Conservation (phyloP, 805 yeast genomes). For the Sugiyamaella valdiviana region DNA sequence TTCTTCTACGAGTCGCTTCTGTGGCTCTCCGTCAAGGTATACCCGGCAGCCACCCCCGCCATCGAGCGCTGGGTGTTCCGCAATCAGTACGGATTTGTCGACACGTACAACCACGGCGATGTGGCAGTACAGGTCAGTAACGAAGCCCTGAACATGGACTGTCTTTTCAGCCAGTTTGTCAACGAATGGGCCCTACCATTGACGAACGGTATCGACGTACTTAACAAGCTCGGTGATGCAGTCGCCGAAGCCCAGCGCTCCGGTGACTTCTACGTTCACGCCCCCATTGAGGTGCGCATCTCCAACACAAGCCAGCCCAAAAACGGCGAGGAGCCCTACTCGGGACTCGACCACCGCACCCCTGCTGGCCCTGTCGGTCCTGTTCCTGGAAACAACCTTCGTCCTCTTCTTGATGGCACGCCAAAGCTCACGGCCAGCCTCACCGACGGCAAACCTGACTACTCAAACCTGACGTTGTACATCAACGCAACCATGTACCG, state of each 20-base stretch:
- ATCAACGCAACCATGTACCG: conserved; percentile 93
- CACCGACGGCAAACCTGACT: conserved; percentile 46
- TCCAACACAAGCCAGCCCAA: conserved; percentile 53
- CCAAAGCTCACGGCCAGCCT: conserved; percentile 46
- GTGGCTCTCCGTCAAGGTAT: conserved; percentile 68
- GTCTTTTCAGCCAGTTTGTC: conserved; percentile 87
- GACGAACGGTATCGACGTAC: conserved; percentile 64
- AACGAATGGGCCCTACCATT: conserved; percentile 97
- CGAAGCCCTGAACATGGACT: conserved; percentile 90
- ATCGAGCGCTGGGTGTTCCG: conserved; percentile 80
- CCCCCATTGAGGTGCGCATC: conserved; percentile 92
- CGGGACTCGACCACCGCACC: conserved; percentile 4
- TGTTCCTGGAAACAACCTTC: conserved; percentile 71
- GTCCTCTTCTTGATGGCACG: conserved; percentile 78
- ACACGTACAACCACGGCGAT: conserved; percentile 55
- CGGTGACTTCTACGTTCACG: conserved; percentile 77
- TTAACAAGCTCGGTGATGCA: conserved; percentile 40
- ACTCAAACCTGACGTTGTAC: conserved; percentile 71
- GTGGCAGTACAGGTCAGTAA: conserved; percentile 73
- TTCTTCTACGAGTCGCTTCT: conserved; percentile 70
- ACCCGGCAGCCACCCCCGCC: conserved; percentile 72
- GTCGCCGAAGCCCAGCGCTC: conserved; percentile 55
- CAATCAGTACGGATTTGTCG: conserved; percentile 75
- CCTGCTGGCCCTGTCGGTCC: conserved; percentile 47
- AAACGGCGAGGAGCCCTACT: not conserved